Evolutionary conservation across 1,284 basidiomycete genomes (phyloP).

Genomic region (Chalciporus sp.): DNA sequence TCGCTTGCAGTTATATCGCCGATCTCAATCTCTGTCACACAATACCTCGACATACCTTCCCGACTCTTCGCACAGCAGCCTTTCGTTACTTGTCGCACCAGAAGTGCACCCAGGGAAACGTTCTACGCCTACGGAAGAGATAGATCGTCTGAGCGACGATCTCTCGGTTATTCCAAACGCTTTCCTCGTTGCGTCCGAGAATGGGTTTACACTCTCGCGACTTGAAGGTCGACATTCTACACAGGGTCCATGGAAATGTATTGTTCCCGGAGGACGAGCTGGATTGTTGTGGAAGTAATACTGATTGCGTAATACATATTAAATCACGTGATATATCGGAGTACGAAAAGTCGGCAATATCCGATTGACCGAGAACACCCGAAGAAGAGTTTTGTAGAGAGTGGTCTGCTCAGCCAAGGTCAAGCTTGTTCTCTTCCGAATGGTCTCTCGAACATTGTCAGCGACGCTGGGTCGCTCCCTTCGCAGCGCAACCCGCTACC

Average conservation of each 20-base stretch:
- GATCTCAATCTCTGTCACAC: conserved; percentile 2
- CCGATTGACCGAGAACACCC: conserved; percentile 36
- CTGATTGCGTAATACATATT: not conserved
- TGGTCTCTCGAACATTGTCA: conserved; percentile 69
- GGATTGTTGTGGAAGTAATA: conserved; percentile 23
- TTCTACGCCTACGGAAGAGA: not conserved
- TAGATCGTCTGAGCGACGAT: not conserved
- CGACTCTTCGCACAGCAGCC: not conserved
- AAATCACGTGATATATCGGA: conserved; percentile 22
- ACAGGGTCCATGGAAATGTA: conserved; percentile 42
- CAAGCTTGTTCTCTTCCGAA: conserved; percentile 33
- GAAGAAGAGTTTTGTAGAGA: conserved; percentile 23
- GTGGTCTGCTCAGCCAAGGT: not conserved
- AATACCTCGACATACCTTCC: not conserved
- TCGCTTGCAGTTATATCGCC: conserved; percentile 21
- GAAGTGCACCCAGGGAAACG: conserved; percentile 8
- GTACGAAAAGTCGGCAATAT: conserved; percentile 21
- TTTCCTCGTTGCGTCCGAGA: conserved; percentile 62
- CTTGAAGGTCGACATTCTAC: not conserved
- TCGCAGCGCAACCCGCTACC: conserved; percentile 56
- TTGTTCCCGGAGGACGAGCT: conserved; percentile 36
- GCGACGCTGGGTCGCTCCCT: conserved; percentile 61
- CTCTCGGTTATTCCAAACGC: conserved; percentile 32
- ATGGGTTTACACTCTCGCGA: conserved; percentile 48
- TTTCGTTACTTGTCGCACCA: conserved; percentile 27